Base-by-base conservation (phyloP, 768 basidiomycete species). In the Floccularia luteovirens region DNA sequence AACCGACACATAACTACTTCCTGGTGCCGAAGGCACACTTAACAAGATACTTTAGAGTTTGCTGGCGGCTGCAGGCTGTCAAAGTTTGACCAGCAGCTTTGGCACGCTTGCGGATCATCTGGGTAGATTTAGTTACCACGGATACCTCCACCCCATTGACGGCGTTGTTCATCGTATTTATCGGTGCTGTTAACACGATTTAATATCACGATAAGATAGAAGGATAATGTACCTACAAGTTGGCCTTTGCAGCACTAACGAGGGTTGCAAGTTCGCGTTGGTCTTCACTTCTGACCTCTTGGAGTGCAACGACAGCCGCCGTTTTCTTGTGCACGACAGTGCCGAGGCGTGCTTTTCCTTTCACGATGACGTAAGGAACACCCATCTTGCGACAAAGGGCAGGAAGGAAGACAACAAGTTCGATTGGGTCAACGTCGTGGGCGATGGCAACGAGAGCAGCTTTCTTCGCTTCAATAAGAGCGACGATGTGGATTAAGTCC, bases 321-420 rank as follows among this genome's bases (percentile, higher is more conserved):
- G 92, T 97, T 81, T 97, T 97, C 82, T 96, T 96, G 78, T 96
- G 90, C 28, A 93, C 90, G 46, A 97, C 91, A 5, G 93, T 90
- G 52, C 94, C 94, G 56, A 98, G 89, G 60, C 94, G 89, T 42
- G 94, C 90, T 70, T 97, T 97, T 69, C 88, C 86, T 73, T 97
- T 97, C 53, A 94, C 92, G 50, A 99, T 96, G 48, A 92, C 90
- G 68, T 98, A 97, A 28, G 93, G 93, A 24, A 97, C 87, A 62
- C 93, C 93, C 93, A 97, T 97, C 82, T 98, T 97, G 66, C 91
- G 84, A 74, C 94, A 98, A 45, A 97, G 82, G 41, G 94, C 92
- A 42, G 94, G 94, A 44, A 98, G 76, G 83, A 90, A 98, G 66
- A 99, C 79, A 49, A 99, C 94, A 54, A 99, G 85, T 70, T 99